Conservation (phyloP, 1,284 basidiomycete species). For the Mrakiaceae sp. region DNA sequence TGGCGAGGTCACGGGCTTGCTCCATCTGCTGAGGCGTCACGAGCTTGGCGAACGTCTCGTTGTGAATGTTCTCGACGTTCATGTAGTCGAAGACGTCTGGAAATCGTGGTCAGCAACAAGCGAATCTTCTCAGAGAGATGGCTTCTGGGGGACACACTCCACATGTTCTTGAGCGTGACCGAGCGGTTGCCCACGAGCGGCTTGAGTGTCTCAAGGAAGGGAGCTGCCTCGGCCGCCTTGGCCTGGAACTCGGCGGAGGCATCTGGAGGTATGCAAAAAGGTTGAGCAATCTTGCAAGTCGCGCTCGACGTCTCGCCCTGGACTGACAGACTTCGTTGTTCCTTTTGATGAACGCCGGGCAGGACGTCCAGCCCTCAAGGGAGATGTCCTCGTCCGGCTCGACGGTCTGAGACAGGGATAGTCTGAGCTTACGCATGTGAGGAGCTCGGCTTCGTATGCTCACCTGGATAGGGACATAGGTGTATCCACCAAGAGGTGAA, state of each 20-base stretch:
- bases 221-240: conserved; percentile 43
- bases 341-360: conserved; percentile 25
- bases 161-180: conserved; percentile 33
- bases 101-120: neutral
- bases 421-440: neutral
- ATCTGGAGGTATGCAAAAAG: neutral
- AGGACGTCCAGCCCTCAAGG: conserved; percentile 72
- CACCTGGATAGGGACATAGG: conserved; percentile 52
- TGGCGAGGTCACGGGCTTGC: conserved; percentile 56
- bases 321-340: conserved; percentile 13
- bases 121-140: conserved; percentile 25
- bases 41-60: conserved; percentile 48
- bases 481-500: conserved; percentile 71
- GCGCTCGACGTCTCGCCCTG: neutral
- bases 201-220: conserved; percentile 53
- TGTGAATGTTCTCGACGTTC: conserved; percentile 61
- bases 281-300: too few relatives aligned
- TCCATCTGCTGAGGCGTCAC: conserved; percentile 28
- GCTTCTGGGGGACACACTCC: conserved; percentile 42
- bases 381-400: conserved; percentile 70
- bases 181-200: conserved; percentile 59
- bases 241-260: conserved; percentile 44
- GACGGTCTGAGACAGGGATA: conserved; percentile 56
- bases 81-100: conserved; percentile 41
- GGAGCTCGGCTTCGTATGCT: neutral